Percentiles rank a stretch among this genome's conserved stretches.
phyloP scores from a whole-genome alignment of 352 stramenopile species.

The Globisporangium middletonii region DNA sequence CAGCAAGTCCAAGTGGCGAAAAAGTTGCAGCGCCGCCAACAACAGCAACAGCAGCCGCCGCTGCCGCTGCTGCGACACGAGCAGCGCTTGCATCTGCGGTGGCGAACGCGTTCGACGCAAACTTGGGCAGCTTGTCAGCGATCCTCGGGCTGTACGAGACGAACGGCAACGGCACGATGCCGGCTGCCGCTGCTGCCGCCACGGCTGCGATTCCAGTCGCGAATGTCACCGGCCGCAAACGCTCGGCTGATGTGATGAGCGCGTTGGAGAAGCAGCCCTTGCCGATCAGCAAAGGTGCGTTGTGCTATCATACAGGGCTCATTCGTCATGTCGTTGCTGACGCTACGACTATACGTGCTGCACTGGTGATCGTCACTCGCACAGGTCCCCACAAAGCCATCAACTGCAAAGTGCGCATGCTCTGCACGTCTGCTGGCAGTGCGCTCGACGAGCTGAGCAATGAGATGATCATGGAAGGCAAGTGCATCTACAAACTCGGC shows the following conservation, averaged over 20 bases:
- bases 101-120: constrained; percentile 8
- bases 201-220: not conserved
- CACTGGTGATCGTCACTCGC: not conserved
- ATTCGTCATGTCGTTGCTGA: not conserved
- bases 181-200: not conserved
- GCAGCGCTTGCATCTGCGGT: not conserved
- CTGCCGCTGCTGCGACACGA: not conserved
- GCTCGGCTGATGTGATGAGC: constrained; percentile 35
- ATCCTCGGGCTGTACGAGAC: constrained; percentile 13
- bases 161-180: constrained; percentile 13
- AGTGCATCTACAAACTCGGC: constrained; percentile 81
- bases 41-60: not conserved
- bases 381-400: constrained; percentile 70
- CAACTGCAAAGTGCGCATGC: constrained; percentile 84
- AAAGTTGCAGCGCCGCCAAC: not conserved
- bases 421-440: constrained; percentile 71
- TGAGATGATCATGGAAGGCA: constrained; percentile 73
- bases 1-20: not conserved
- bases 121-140: constrained; percentile 9
- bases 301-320: no score
- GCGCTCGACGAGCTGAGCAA: constrained; percentile 84
- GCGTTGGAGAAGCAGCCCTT: constrained; percentile 4
- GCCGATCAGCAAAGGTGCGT: constrained; percentile 22
- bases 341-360: not conserved
- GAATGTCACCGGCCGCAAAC: constrained; percentile 26